Evolutionary conservation across 129 eudicot species (phyloP).

Genomic region (Lonicera japonica): DNA sequence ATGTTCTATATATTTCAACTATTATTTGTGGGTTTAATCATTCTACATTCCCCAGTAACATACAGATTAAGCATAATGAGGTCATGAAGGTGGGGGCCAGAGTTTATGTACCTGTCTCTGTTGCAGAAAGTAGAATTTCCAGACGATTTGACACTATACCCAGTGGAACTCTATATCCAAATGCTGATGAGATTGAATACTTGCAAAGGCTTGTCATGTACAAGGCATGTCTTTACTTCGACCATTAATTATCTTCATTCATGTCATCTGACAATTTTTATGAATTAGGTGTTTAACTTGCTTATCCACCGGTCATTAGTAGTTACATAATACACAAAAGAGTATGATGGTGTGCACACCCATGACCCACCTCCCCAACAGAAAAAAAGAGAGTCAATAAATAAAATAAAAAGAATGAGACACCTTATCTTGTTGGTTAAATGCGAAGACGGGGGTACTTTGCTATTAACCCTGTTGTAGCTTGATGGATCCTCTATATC

Average conservation of each 20-base stretch:
- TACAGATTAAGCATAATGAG: slow-evolving; percentile 74
- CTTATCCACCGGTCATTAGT: no score
- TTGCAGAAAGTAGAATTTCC: slow-evolving; percentile 77
- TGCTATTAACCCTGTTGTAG: no score
- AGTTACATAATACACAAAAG: no score
- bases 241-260: not conserved
- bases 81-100: slow-evolving; percentile 65
- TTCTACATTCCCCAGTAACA: slow-evolving; percentile 15
- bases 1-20: not conserved
- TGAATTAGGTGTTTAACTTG: not conserved
- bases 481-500: no score
- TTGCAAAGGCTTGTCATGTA: slow-evolving; percentile 83
- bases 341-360: no score
- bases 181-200: slow-evolving; percentile 84
- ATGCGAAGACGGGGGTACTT: no score
- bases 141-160: slow-evolving; percentile 82
- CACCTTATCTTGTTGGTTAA: no score
- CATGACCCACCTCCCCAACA: no score
- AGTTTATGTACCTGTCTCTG: slow-evolving; percentile 61
- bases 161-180: slow-evolving; percentile 71
- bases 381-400: no score
- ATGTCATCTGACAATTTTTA: slow-evolving; percentile 5
- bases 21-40: slow-evolving; percentile 16
- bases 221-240: slow-evolving; percentile 42
- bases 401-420: no score